Percentiles rank a stretch among this genome's conserved stretches.
Evolutionary conservation across 257 asterid species (phyloP).

Genomic region (Knoxia roxburghii): DNA sequence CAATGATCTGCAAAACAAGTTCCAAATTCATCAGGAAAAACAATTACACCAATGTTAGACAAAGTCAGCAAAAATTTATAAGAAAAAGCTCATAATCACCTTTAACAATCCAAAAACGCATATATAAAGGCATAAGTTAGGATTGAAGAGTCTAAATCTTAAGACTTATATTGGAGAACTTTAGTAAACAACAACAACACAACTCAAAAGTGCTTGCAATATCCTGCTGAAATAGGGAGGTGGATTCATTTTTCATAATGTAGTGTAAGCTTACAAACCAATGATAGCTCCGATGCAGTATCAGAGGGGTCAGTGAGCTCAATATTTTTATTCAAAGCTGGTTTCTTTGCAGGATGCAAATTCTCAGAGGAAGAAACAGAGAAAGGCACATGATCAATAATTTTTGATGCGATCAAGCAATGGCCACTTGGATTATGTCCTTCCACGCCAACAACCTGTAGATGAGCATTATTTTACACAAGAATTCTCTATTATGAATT

Average conservation of each 20-base stretch:
- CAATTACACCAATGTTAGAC: neutral
- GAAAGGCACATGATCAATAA: constrained; percentile 57
- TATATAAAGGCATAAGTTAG: neutral
- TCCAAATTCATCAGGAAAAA: constrained; percentile 1
- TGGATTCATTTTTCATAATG: neutral
- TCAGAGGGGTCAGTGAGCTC: constrained; percentile 33
- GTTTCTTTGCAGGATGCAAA: constrained; percentile 61
- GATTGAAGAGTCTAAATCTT: neutral
- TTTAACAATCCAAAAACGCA: neutral
- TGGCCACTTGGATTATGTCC: constrained; percentile 99
- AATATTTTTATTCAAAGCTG: constrained; percentile 44
- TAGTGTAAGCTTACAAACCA: constrained; percentile 50
- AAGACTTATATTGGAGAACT: neutral
- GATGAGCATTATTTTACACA: constrained; percentile 13
- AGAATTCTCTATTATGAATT: constrained; percentile 15
- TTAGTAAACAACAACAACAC: neutral
- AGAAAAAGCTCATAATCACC: neutral
- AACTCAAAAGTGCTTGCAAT: neutral
- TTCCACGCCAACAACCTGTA: constrained; percentile 84
- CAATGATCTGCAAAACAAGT: constrained; percentile 61
- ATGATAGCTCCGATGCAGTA: constrained; percentile 49
- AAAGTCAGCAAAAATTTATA: neutral
- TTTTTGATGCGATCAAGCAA: constrained; percentile 81
- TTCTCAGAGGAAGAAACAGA: constrained; percentile 41
- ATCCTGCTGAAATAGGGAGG: neutral